Base-by-base conservation (phyloP, 495 filamentous ascomycete species). In the Cenococcum geophilum region DNA sequence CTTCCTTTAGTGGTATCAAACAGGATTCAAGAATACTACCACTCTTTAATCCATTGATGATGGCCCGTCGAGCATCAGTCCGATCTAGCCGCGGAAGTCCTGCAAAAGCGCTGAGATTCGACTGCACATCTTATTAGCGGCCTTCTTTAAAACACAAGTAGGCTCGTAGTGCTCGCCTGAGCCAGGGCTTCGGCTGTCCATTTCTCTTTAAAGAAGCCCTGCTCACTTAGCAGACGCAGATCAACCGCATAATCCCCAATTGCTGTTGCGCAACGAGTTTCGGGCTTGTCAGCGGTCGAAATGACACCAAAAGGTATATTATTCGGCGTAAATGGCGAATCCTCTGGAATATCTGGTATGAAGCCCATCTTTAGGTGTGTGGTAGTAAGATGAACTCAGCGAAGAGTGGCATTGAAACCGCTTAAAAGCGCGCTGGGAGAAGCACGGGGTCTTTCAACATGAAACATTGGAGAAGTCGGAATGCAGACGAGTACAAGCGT, bases 51-150 rank as follows among this genome's bases (percentile, higher is more conserved):
- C 57, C 62, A 5, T 62, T 21, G 40, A 60, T 59, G 14, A 70
- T 60, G 47, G 63, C 58, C 43, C 58, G 61, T 2, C 67, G 58
- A 12, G 66, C 59, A n/a, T 43, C 32, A 18, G 54, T 34, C 32
- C 66, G 60, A 4, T 49, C 45, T 1, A 67, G 6, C 56, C 58
- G 56, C 36, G 66, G 58, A 14, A 70, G 57, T 22, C 61, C 54
- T 32, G 69, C 68, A 57, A 72, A 70, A 20, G 64, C 35, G 62
- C 70, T 72, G 16, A 72, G 56, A n/a, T 57, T 21, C 18, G 64
- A 61, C 67, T 69, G 35, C 45, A 16, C 4, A 36, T 22, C 47
- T 36, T 25, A 18, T 20, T 11, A 32, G 5, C 1, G 16, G 32
- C 54, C 23, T 0, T 3, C 14, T 16, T 58, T 12, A 12, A 43